These are phyloP conservation scores for Paraleonurus japonicus DNA, from an alignment of 257 asterid genomes.

Conservation along the genomic window DNA sequence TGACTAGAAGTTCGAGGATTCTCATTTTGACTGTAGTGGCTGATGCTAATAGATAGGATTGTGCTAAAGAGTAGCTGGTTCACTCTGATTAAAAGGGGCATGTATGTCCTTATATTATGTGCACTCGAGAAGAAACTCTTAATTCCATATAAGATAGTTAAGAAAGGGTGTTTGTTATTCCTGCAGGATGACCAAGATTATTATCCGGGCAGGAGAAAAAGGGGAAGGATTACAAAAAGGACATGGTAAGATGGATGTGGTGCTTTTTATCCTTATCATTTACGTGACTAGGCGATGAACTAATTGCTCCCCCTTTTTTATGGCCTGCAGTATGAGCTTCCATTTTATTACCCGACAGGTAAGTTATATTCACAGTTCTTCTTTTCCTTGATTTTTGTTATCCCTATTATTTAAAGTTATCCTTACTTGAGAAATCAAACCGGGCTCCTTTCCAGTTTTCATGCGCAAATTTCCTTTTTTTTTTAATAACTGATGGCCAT, in stretches of 20 bases:
- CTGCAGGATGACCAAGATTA: constrained; percentile 88
- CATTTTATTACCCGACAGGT: constrained; percentile 90
- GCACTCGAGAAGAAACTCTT: not conserved
- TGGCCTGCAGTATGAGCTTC: constrained; percentile 89
- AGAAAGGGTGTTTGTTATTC: constrained; percentile 4
- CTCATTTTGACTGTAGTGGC: not conserved
- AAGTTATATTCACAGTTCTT: constrained; percentile 10
- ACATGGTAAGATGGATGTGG: constrained; percentile 55
- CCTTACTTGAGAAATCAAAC: not conserved
- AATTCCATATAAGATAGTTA: constrained; percentile 19
- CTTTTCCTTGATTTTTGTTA: not conserved
- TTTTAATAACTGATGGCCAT: not conserved
- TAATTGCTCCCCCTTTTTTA: constrained; percentile 31
- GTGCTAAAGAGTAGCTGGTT: not conserved
- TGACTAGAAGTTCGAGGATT: not conserved
- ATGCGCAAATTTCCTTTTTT: not conserved
- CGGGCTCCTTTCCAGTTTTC: not conserved
- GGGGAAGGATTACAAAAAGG: constrained; percentile 92
- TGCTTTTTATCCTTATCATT: constrained; percentile 1
- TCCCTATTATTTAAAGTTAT: not conserved
- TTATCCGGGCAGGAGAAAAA: constrained; percentile 93
- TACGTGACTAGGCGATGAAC: constrained; percentile 17
- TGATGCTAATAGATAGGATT: not conserved
- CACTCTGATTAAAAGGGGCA: not conserved
- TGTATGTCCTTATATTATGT: not conserved